Base-by-base conservation (phyloP, 2,329 filamentous ascomycete species). In the Penicillium sp. region DNA sequence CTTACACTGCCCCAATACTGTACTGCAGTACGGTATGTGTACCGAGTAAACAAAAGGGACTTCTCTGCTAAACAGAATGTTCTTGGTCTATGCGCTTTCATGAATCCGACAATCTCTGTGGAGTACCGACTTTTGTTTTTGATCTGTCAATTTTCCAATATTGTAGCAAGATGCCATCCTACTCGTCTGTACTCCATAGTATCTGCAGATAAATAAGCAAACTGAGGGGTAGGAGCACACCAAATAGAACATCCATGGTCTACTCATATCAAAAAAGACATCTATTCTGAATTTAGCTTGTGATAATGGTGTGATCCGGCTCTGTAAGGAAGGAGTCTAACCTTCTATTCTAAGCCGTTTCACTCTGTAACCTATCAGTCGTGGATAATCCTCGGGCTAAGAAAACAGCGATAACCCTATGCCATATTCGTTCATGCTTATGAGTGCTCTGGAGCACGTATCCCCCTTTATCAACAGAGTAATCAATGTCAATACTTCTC, bases 281-380 rank as follows among this genome's bases (percentile, higher is more conserved):
- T 54, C 29, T 20, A 47, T 40, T 29, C 45, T 50, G 14, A 22
- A 32, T 39, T 49, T 43, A 49, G 57, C 57, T 60, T 61, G 59
- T 61, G 57, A 61, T 55, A 40, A 59, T 61, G 59, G 55, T 60
- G 51, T 60, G 59, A 61, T 61, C 37, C 44, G 22, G 37, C 22
- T 42, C 50, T 50, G 55, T 53, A 55, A 58, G 57, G 48, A 50
- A 56, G 34, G 37, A 37, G 29, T 26, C 37, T 42, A 40, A 26
- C 14, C 39, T 42, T 16, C 38, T 47, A 47, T 34, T 50, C 14
- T 38, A 37, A 26, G 18, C 16, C 42, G 16, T 45, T 39, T 42
- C 50, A 56, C 50, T 50, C 24, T 44, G 48, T 39, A 38, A 45
- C 22, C 50, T 34, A 37, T 34, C 24, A 42, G 32, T n/a, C 26